Evolutionary conservation across 2,329 filamentous ascomycete species (phyloP).

Genomic region (Penicillium sp.): DNA sequence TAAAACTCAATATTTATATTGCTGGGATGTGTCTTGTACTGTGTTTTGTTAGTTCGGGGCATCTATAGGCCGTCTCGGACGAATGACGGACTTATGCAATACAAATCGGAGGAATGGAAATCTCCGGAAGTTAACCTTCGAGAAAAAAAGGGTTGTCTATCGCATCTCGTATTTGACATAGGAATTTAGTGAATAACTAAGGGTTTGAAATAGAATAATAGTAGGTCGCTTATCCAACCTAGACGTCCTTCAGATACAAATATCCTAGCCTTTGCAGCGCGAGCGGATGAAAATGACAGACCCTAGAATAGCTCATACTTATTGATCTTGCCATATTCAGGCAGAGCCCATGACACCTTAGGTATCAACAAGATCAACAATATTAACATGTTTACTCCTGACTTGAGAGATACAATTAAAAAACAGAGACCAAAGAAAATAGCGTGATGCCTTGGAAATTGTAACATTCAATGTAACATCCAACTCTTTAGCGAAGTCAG

Average conservation of each 20-base stretch:
- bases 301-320: background rate
- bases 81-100: background rate
- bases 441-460: background rate
- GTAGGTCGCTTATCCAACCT: background rate
- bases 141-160: background rate
- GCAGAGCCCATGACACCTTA: slow-evolving; percentile 16
- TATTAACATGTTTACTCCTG: background rate
- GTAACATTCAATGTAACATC: background rate
- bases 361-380: no score
- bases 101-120: background rate
- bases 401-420: background rate
- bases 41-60: background rate
- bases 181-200: background rate
- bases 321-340: slow-evolving; percentile 13
- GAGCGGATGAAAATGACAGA: background rate
- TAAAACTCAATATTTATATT: background rate
- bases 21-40: background rate
- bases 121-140: background rate
- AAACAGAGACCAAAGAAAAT: background rate
- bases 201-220: background rate
- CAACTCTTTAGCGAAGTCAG: background rate
- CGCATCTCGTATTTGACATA: background rate
- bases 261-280: background rate
- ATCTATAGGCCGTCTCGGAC: background rate
- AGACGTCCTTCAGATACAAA: background rate